phyloP scores from a whole-genome alignment of 148 eudicot species.

The Vaccinium myrtillus region DNA sequence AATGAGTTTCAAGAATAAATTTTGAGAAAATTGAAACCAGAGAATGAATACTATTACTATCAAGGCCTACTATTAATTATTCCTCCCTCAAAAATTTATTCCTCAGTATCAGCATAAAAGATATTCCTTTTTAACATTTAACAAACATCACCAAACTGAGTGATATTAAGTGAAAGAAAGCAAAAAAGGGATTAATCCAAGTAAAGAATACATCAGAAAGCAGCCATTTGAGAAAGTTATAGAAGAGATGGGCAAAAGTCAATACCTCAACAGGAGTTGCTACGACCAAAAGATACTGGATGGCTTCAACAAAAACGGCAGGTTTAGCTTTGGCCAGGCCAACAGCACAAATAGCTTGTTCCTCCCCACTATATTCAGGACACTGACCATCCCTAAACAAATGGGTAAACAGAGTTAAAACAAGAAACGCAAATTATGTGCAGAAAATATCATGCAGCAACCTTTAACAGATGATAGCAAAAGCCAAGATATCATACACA shows the following conservation, averaged over 20 bases:
- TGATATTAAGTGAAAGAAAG: neutral
- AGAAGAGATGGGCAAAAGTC: neutral
- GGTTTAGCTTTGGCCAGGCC: conserved; percentile 84
- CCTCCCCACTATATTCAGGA: conserved; percentile 94
- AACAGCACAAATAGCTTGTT: conserved; percentile 97
- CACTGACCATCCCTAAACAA: conserved; percentile 91
- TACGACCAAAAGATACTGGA: conserved; percentile 77
- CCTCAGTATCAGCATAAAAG: neutral
- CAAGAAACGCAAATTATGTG: conserved; percentile 12
- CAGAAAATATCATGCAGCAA: conserved; percentile 15
- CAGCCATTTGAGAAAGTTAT: neutral
- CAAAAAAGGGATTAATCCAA: neutral
- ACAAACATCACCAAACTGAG: conserved; percentile 10
- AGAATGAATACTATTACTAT: neutral
- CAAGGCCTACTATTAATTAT: neutral
- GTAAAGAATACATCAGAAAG: neutral
- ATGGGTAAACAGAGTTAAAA: conserved; percentile 9
- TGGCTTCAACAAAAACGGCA: conserved; percentile 92
- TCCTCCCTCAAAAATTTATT: neutral
- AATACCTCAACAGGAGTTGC: conserved; percentile 97
- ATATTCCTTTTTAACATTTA: neutral
- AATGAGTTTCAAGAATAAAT: neutral
- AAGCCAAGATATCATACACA: neutral
- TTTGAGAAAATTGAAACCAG: neutral
- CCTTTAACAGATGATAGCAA: neutral